Conservation (phyloP, 2,329 filamentous ascomycete species). For the Alternaria gansuensis region DNA sequence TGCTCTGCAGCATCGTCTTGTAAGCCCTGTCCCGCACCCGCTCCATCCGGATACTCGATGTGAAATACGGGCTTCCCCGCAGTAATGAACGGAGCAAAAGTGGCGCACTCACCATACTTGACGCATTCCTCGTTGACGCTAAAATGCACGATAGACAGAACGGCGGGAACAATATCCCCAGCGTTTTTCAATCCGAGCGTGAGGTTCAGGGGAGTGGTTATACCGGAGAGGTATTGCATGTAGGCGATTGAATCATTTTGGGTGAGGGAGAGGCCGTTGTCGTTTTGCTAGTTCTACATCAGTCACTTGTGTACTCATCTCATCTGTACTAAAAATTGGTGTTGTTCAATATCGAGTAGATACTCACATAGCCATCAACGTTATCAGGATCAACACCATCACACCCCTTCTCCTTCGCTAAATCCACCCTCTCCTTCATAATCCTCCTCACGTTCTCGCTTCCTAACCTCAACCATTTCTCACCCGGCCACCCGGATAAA, state of each 20-base stretch:
- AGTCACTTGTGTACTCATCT: neutral
- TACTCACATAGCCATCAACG: constrained; percentile 69
- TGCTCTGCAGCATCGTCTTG: constrained; percentile 44
- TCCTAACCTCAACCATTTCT: constrained; percentile 71
- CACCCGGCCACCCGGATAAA: constrained; percentile 71
- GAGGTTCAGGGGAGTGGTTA: constrained; percentile 65
- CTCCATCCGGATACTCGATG: constrained; percentile 72
- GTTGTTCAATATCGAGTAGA: neutral
- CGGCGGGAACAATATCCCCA: constrained; percentile 64
- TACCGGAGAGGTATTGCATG: constrained; percentile 66
- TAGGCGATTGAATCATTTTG: constrained; percentile 65
- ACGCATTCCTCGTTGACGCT: constrained; percentile 76
- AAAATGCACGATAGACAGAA: constrained; percentile 67
- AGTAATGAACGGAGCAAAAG: constrained; percentile 66
- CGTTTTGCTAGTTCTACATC: constrained; percentile 56
- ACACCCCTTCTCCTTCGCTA: constrained; percentile 70
- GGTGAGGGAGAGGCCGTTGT: constrained; percentile 69
- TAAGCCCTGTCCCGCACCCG: constrained; percentile 42
- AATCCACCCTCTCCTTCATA: constrained; percentile 68
- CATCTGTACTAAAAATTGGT: too few species aligned
- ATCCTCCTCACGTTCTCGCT: constrained; percentile 68
- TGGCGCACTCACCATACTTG: constrained; percentile 67
- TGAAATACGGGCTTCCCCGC: constrained; percentile 74
- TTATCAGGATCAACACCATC: constrained; percentile 77
- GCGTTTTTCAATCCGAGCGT: constrained; percentile 75